Conservation (phyloP, 495 filamentous ascomycete species). For the Aspergillus bertholletiae region DNA sequence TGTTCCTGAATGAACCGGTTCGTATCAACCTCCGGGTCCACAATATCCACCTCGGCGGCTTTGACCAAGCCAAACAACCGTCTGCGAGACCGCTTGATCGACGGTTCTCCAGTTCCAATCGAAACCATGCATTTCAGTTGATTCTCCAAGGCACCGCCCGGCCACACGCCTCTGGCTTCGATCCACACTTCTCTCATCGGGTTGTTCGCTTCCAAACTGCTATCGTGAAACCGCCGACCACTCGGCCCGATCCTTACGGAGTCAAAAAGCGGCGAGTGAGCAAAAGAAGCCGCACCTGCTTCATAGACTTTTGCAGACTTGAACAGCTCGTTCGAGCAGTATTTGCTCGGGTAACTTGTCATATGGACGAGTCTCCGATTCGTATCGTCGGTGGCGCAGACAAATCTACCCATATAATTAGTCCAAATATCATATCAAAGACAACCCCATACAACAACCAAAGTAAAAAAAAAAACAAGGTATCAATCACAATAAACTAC, state of each 20-base stretch:
- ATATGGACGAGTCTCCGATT: conserved; percentile 38
- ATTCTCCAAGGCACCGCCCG: conserved; percentile 23
- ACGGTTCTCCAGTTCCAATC: conserved; percentile 42
- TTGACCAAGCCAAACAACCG: conserved; percentile 26
- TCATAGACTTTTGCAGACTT: conserved; percentile 44
- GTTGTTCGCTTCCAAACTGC: conserved; percentile 41
- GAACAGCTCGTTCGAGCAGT: conserved; percentile 32
- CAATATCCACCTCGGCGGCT: conserved; percentile 25
- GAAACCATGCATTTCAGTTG: conserved; percentile 42
- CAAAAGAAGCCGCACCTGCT: conserved; percentile 42
- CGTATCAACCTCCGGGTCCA: conserved; percentile 39
- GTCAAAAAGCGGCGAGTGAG: conserved; percentile 45
- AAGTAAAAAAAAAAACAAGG: not conserved
- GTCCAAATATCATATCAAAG: not conserved
- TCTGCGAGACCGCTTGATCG: conserved; percentile 24
- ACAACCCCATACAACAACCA: not conserved
- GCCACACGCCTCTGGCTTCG: conserved; percentile 41
- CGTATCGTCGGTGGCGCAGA: conserved; percentile 44
- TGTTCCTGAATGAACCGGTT: conserved; percentile 36
- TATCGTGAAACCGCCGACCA: conserved; percentile 36
- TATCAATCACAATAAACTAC: no score
- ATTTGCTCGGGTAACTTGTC: conserved; percentile 39
- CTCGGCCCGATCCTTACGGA: conserved; percentile 35
- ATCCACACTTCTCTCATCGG: conserved; percentile 43
- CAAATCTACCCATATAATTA: conserved; percentile 34